Conservation (phyloP, 768 basidiomycete genomes). For the Boletus sp. region DNA sequence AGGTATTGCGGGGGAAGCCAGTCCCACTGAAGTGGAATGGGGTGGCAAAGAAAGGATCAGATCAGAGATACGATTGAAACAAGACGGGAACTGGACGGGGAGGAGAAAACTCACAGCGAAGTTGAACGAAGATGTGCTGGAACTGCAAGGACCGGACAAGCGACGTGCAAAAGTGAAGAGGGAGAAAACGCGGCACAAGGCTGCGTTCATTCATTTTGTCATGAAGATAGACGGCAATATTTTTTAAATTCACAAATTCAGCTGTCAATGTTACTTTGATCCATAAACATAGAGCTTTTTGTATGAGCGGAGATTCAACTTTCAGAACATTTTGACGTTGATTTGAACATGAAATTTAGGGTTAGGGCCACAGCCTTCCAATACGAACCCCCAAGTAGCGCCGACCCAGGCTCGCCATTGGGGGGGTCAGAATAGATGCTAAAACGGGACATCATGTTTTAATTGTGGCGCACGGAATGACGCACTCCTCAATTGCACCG, state of each 20-base stretch:
- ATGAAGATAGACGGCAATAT: not conserved
- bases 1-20: slow-evolving; percentile 12
- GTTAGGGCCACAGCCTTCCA: too few relatives aligned
- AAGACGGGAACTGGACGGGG: not conserved
- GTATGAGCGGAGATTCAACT: too few relatives aligned
- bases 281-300: too few relatives aligned
- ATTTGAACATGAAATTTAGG: too few relatives aligned
- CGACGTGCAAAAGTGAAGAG: slow-evolving; percentile 3
- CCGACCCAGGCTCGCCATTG: too few relatives aligned
- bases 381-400: too few relatives aligned
- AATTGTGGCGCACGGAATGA: too few relatives aligned
- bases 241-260: not conserved
- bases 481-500: too few relatives aligned
- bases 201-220: not conserved
- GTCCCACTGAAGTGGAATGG: slow-evolving; percentile 12
- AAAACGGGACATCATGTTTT: too few relatives aligned
- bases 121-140: slow-evolving; percentile 5
- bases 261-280: too few relatives aligned
- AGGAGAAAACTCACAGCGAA: slow-evolving; percentile 5
- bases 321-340: too few relatives aligned
- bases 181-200: not conserved
- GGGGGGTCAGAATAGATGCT: too few relatives aligned
- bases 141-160: slow-evolving; percentile 3
- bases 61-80: not conserved
- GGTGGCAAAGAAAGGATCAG: not conserved